Conservation (phyloP, 176 grass and related monocot species). For the Cymbopogon citratus region DNA sequence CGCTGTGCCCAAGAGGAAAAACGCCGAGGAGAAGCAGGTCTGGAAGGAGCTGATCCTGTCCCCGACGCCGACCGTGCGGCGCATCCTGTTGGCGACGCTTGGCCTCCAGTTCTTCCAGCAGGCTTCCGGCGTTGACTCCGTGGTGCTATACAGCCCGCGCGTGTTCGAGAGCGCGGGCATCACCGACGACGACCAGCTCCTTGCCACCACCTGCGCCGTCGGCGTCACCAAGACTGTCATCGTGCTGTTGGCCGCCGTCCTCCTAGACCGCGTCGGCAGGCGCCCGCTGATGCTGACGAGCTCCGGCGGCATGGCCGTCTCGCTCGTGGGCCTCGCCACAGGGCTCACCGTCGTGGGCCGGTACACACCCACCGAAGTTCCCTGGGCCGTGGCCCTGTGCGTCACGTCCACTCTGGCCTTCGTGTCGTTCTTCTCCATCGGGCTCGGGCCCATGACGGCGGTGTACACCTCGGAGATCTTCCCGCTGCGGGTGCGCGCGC, state of each 20-base stretch:
- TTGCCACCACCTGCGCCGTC: slow-evolving; percentile 46
- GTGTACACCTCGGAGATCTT: slow-evolving; percentile 67
- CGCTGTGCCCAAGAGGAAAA: slow-evolving; percentile 9
- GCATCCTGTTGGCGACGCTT: slow-evolving; percentile 35
- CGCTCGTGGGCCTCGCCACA: slow-evolving; percentile 31
- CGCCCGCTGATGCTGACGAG: slow-evolving; percentile 50
- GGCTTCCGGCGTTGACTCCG: slow-evolving; percentile 53
- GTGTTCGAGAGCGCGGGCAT: slow-evolving; percentile 60
- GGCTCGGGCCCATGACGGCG: slow-evolving; percentile 44
- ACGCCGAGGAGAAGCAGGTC: slow-evolving; percentile 31
- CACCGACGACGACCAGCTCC: slow-evolving; percentile 14
- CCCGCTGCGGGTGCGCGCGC: slow-evolving; percentile 52
- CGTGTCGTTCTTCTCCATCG: slow-evolving; percentile 54
- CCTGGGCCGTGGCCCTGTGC: slow-evolving; percentile 45
- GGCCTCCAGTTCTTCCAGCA: slow-evolving; percentile 67
- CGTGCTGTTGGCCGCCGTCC: slow-evolving; percentile 41
- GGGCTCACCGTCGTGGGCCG: slow-evolving; percentile 42
- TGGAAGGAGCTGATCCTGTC: slow-evolving; percentile 55
- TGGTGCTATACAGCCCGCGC: slow-evolving; percentile 63
- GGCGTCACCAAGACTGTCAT: slow-evolving; percentile 54
- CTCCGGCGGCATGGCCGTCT: slow-evolving; percentile 31
- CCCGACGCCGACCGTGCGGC: slow-evolving; percentile 36
- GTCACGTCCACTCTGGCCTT: slow-evolving; percentile 35
- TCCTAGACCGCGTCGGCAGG: slow-evolving; percentile 62
- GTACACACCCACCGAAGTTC: background rate